A percentile compares a stretch with the other conserved stretches of the same genome.
Evolutionary conservation across 805 yeast species (phyloP).

Genomic region (Sungouiozyma intestinalis): DNA sequence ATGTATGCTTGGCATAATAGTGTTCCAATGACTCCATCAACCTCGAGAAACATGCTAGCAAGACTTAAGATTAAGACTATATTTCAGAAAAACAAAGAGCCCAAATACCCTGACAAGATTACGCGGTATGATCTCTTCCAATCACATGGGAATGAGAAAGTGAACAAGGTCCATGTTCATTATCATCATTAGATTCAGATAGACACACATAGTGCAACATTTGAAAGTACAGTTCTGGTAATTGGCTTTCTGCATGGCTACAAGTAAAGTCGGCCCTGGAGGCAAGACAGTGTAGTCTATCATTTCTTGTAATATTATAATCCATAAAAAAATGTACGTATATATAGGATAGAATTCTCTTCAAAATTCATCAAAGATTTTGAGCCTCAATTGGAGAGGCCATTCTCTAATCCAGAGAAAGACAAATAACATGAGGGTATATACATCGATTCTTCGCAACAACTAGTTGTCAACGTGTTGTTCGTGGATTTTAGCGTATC

Average conservation of each 20-base stretch:
- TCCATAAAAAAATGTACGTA: background rate
- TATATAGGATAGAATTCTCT: background rate
- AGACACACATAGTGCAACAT: too few species aligned
- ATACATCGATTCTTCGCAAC: background rate
- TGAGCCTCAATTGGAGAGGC: background rate
- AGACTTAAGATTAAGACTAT: background rate
- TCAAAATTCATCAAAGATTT: background rate
- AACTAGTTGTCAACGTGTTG: constrained; percentile 35
- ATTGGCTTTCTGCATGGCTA: too few species aligned
- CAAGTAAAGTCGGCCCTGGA: too few species aligned
- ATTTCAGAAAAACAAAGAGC: background rate
- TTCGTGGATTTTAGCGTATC: constrained; percentile 87
- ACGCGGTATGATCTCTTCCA: constrained; percentile 1
- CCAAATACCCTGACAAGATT: background rate
- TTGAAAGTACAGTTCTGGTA: too few species aligned
- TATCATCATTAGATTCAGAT: too few species aligned
- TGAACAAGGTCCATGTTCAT: too few species aligned
- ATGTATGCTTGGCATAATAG: too few species aligned
- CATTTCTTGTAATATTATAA: too few species aligned
- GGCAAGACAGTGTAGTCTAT: too few species aligned
- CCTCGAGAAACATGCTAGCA: background rate
- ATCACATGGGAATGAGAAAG: background rate
- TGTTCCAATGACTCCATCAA: background rate
- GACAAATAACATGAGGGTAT: background rate
- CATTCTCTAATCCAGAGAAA: too few species aligned